Evolutionary conservation across 257 asterid species (phyloP), one percentile per base, ranked within the genome.

Genomic region (Mentha longifolia): DNA sequence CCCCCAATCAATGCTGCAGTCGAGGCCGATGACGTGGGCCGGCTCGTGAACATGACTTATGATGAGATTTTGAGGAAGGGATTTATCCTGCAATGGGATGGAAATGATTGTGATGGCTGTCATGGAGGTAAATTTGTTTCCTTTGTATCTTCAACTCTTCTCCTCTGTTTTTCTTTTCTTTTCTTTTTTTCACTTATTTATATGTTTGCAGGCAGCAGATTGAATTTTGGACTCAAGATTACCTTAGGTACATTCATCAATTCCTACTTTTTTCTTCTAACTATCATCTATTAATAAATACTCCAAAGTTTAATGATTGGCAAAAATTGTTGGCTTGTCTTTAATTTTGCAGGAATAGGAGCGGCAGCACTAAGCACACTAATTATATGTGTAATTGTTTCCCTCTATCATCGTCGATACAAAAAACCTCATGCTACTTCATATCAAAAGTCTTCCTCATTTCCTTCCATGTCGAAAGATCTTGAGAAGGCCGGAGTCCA

Each of bases 11-110:
- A 79, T 20, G 64, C 86, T 4, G 81, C 85, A 5, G 80, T 81
- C 43, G 64, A 74, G 68, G 71, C 39, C 25, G 79, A 70, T 16
- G 61, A 19, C 52, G 46, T 79, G 7, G 33, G 35, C 15, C 65
- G 52, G 16, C 74, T 77, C 49, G 12, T 79, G 22, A 51, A 67
- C 13, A 79, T 84, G 90, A 79, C 68, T 35, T 86, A 77, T 30
- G 49, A 51, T 2, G 59, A 73, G 2, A 70, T 84, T 75, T 60
- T 82, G 56, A 71, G 72, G 69, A 79, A 72, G 58, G 84, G 89
- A n/a, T 83, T 85, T 62, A 75, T 70, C 70, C 64, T 85, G 16
- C 79, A 65, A 52, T 85, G 91, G 88, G 54, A 72, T 25, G 79
- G 65, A 30, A 74, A 62, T 17, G 43, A 49, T 17, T 79, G 85